Evolutionary conservation across 805 yeast genomes (phyloP).

Genomic region (Metschnikowia colocasiae): DNA sequence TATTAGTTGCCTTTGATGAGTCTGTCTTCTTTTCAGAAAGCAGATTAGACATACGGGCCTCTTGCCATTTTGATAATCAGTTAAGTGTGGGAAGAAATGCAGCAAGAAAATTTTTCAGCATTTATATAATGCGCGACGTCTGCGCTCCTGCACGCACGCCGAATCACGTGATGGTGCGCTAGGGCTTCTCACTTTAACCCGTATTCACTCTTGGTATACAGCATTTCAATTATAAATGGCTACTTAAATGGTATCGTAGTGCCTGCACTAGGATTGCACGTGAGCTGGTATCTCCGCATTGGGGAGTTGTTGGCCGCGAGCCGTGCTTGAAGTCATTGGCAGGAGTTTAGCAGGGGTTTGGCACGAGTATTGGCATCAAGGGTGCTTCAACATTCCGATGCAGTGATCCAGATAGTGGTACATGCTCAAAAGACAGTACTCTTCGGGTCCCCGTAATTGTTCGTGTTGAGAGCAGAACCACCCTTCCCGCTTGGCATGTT

Average conservation of each 20-base stretch:
- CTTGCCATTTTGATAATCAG: constrained; percentile 45
- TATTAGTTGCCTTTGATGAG: constrained; percentile 15
- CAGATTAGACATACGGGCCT: constrained; percentile 47
- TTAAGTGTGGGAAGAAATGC: constrained; percentile 11
- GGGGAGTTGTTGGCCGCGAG: neutral
- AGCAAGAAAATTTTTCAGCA: constrained; percentile 8
- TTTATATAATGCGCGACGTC: constrained; percentile 3
- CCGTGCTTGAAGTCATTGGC: neutral
- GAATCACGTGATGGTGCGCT: neutral
- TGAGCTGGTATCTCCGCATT: neutral
- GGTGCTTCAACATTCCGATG: neutral
- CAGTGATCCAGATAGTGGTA: neutral
- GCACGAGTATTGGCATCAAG: neutral
- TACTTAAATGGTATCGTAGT: neutral
- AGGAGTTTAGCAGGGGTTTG: no score
- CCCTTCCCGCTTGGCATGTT: constrained; percentile 23
- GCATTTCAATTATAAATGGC: neutral
- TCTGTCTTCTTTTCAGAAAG: constrained; percentile 20
- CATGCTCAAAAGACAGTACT: constrained; percentile 27
- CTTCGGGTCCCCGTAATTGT: constrained; percentile 32
- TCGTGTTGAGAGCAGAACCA: constrained; percentile 28
- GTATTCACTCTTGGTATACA: neutral
- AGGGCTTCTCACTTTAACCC: neutral
- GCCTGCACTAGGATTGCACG: constrained; percentile 3
- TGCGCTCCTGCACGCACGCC: neutral